These are phyloP conservation scores for Actinidia arguta DNA, from an alignment of 179 eudicot species.

Conservation along the genomic window DNA sequence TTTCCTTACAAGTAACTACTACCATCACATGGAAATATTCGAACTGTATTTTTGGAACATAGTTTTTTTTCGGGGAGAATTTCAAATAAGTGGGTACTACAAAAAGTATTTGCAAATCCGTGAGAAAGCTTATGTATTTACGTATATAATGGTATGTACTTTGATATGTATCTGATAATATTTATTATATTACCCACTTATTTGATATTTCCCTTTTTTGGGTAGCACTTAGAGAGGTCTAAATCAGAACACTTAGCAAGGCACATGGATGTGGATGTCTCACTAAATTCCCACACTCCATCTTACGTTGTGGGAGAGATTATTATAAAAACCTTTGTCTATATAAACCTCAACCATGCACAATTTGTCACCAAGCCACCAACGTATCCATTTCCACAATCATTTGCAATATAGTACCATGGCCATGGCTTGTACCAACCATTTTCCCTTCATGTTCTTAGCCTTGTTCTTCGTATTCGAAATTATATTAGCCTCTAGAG, in stretches of 20 bases:
- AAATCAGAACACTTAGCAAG: conserved; percentile 41
- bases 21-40: no score
- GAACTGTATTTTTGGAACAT: no score
- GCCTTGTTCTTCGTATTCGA: conserved; percentile 25
- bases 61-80: no score
- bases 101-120: no score
- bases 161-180: no score
- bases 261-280: conserved; percentile 22
- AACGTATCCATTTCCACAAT: neutral
- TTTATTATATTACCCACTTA: no score
- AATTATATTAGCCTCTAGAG: conserved; percentile 27
- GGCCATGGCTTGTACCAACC: neutral
- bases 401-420: neutral
- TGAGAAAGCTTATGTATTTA: no score
- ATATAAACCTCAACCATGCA: conserved; percentile 31
- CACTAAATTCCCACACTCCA: neutral
- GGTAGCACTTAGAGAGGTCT: conserved; percentile 26
- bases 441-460: conserved; percentile 3
- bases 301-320: no score
- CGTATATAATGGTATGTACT: no score
- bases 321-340: conserved; percentile 19
- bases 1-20: no score
- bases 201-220: no score
- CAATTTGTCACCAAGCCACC: neutral
- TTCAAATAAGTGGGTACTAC: no score